Base-by-base conservation (phyloP, 768 basidiomycete genomes). In the Fibroporia radiculosa region DNA sequence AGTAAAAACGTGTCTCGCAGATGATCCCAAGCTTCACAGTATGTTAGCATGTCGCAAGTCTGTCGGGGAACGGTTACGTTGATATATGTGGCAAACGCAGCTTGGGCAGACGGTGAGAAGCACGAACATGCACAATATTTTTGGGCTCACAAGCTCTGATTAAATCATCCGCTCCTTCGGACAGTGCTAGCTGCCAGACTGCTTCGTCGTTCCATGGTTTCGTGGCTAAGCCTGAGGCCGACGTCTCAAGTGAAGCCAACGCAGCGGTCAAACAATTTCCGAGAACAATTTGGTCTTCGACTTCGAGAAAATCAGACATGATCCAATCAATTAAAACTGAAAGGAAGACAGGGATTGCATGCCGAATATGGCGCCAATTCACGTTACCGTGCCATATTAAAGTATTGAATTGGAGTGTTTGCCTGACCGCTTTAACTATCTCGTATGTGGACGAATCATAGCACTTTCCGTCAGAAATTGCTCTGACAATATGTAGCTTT, bases 11-110 rank as follows among this genome's bases (percentile, higher is more conserved):
- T 60, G 42, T 78, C 74, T 23, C 73, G 60, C 41, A 86, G 56
- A 54, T 73, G 68, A 35, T 74, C 65, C 73, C 77, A 80, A 35
- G 71, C 68, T 54, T 82, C 80, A 8, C 69, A 62, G 45, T 63
- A 37, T 3, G 16, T n/a, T 25, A 52, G 40, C 6, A 79, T 50
- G 40, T 69, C 69, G 32, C 56, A 57, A 0, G 47, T 40, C 25
- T 52, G 41, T 20, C 32, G 26, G 3, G 41, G 49, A 2, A 50
- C 42, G 4, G 56, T 57, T 4, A 62, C 57, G 3, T 66, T 41
- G 36, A 78, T 56, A 49, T 72, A 74, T 22, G 66, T 48, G 4
- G 78, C 64, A 51, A 79, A 66, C 1, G 71, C 66, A 45, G 71
- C 79, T 80, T 38, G 11, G 28, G 31, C 20, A 46, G 25, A 20